phyloP scores from a whole-genome alignment of 1,139 yeast genomes.

The Taiozyma sp. region DNA sequence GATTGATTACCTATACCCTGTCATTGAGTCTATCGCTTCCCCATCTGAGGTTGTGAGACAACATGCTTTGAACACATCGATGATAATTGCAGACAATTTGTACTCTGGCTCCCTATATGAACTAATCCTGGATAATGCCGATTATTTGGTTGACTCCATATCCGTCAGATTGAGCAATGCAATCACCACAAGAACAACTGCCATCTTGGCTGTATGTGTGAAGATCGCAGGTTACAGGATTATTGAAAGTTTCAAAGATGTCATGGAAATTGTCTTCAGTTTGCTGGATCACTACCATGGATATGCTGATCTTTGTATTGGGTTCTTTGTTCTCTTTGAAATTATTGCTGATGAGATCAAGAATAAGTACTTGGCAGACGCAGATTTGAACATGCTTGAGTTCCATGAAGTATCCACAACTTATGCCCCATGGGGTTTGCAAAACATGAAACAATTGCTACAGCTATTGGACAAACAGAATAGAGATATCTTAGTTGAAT shows the following conservation, averaged over 20 bases:
- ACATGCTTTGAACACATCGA: constrained; percentile 42
- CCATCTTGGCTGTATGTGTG: constrained; percentile 61
- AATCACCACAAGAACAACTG: constrained; percentile 70
- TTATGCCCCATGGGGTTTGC: constrained; percentile 56
- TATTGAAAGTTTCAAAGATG: constrained; percentile 65
- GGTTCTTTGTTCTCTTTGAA: constrained; percentile 68
- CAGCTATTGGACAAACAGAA: constrained; percentile 37
- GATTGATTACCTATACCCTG: constrained; percentile 51
- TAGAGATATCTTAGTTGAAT: constrained; percentile 32
- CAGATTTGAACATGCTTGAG: constrained; percentile 22
- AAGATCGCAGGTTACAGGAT: constrained; percentile 66
- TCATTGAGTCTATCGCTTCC: constrained; percentile 52
- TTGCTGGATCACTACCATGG: constrained; percentile 83
- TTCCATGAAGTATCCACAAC: constrained; percentile 14
- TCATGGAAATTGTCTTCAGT: constrained; percentile 68
- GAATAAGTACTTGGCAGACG: constrained; percentile 31
- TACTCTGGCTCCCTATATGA: constrained; percentile 53
- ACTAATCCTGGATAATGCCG: constrained; percentile 64
- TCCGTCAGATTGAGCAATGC: constrained; percentile 66
- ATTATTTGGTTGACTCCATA: constrained; percentile 74
- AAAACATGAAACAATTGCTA: constrained; percentile 34
- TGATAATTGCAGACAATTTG: constrained; percentile 46
- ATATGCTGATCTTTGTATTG: constrained; percentile 64
- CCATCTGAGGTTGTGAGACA: constrained; percentile 35
- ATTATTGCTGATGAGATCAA: constrained; percentile 55